Base-by-base conservation (phyloP, 148 eudicot species). In the Heliamphora exappendiculata region DNA sequence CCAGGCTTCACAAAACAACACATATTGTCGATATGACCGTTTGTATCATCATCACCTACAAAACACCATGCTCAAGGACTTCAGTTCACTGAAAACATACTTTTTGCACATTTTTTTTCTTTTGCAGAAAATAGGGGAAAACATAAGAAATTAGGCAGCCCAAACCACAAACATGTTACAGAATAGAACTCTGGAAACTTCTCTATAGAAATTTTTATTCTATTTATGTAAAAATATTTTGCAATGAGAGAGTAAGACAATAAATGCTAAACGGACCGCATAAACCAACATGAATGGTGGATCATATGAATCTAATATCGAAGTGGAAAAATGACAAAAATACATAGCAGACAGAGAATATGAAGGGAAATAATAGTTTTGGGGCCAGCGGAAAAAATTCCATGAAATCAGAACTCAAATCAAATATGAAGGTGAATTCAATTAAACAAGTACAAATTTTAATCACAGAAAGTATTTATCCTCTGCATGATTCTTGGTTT, bases 21-120 rank as follows among this genome's bases (percentile, higher is more conserved):
- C 89, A 95, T 86, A 76, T 88, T 95, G 81, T 95, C 99, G 37
- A 95, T 78, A 79, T 95, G 99, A 57, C 99, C 99, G 82, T 95
- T 89, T 7, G 99, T 95, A 83, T 95, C 99, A 74, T 95, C 96
- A 81, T 95, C 99, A 22, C 97, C 98, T 94, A 87, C 49, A 76
- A 72, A 34, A 19, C 63, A 47, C 28, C 74, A 53, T n/a, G 53
- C 31, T 41, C 34, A 77, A 45, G 50, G 65, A 74, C 37, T 42
- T 59, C 28, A 60, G 55, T 60, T 44, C 68, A 60, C 12, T 29
- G 19, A 59, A 42, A 12, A 33, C 24, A 10, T 51, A 3, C 7
- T 45, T 14, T 24, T 26, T 1, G 12, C 13, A 42, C 17, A 37
- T 66, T 1, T 19, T 3, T 33, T 54, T 54, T 31, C 44, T 34